Evolutionary conservation across 192 early-diverging fungal species (phyloP), one percentile per base, ranked within the genome.

Genomic region (Irineochytrium annulatum): DNA sequence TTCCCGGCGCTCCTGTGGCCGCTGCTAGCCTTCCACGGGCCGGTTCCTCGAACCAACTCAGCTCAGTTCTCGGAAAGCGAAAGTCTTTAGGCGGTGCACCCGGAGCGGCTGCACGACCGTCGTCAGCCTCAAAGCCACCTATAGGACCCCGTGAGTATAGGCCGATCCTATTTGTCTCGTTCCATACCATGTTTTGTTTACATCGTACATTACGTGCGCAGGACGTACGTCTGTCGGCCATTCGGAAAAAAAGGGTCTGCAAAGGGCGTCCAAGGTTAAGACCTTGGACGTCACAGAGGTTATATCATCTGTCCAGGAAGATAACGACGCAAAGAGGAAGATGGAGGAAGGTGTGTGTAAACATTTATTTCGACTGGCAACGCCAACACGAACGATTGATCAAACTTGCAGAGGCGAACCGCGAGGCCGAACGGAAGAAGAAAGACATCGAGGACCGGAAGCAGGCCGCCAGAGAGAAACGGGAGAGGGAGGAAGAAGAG

Each of bases 401-500:
- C 17, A 13, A 29, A 52, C 20, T 26, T 16, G 28, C 14, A 60
- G 57, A 60, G 3, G 65, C 57, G 4, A 34, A 41, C 6, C 4
- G 16, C 3, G 65, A 59, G 32, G 51, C 52, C 20, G 65, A 55
- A 6, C 49, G 65, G 11, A 67, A 67, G 31, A 34, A 39, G 28
- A 6, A 31, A 4, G 65, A 67, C 4, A 20, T 37, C 3, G 65
- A 67, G 31, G 65, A 60, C 8, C 49, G 53, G 29, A 44, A 45
- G n/a, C 19, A 39, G 54, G 39, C 34, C 16, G 62, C 62, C 2
- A 34, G 34, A 29, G 65, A 67, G 11, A 17, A 16, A 31, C 59
- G 60, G 43, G 65, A 67, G 51, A 30, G 57, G 3, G 65, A 67
- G 28, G 19, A 30, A 28, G 37, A 67, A 43, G 65, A 67, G 31